These are phyloP conservation scores for Cryptococcus depauperatus DNA, from an alignment of 1,284 basidiomycete genomes.

Conservation along the genomic window DNA sequence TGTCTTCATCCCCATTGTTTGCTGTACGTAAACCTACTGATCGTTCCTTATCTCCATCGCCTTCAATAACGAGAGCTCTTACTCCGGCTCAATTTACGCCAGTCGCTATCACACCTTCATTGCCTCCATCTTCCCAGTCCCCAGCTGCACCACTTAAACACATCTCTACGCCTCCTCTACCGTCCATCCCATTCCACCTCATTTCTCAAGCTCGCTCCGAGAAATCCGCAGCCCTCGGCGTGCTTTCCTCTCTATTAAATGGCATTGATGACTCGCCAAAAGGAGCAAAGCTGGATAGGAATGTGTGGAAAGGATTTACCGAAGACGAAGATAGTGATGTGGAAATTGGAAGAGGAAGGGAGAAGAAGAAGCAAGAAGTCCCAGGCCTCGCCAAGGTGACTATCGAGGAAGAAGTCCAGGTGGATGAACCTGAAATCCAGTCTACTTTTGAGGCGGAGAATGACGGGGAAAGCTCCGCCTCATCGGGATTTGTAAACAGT, in stretches of 20 bases:
- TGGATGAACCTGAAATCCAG: slow-evolving; percentile 4
- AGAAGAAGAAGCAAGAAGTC: background rate
- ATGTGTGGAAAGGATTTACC: slow-evolving; percentile 19
- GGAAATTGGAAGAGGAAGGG: slow-evolving; percentile 12
- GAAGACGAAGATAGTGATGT: slow-evolving; percentile 21
- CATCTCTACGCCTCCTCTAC: background rate
- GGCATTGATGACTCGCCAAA: background rate
- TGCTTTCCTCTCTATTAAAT: slow-evolving; percentile 27
- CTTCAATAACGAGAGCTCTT: background rate
- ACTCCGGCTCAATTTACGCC: too few species aligned
- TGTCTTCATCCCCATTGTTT: slow-evolving; percentile 14
- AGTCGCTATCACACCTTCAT: too few species aligned
- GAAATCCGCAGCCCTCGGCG: slow-evolving; percentile 18
- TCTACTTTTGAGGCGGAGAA: slow-evolving; percentile 7
- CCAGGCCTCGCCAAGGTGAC: background rate
- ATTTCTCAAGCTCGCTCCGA: slow-evolving; percentile 21
- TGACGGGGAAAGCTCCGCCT: slow-evolving; percentile 1
- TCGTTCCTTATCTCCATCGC: background rate
- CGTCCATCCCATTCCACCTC: slow-evolving; percentile 18
- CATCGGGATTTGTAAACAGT: slow-evolving; percentile 2
- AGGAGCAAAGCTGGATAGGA: slow-evolving; percentile 7
- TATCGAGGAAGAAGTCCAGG: slow-evolving; percentile 6
- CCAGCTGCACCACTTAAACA: background rate
- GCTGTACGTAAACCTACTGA: slow-evolving; percentile 4
- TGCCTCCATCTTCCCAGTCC: background rate